phyloP scores from a whole-genome alignment of 1,139 yeast species.

The Debaryomyces singareniensis region DNA sequence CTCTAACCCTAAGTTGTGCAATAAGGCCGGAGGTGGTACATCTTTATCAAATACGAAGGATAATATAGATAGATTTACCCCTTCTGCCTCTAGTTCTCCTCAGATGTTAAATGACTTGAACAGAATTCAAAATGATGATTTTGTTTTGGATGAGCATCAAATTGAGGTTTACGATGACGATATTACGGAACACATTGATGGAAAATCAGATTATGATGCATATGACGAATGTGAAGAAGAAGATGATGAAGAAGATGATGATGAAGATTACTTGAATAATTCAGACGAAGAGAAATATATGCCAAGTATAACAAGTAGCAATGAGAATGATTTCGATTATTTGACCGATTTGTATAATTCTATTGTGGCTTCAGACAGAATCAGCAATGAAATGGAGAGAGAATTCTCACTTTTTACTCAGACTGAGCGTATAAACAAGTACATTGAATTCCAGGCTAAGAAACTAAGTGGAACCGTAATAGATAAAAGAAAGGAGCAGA shows the following conservation, averaged over 20 bases:
- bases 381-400: constrained; percentile 27
- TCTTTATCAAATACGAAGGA: constrained; percentile 7
- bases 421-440: constrained; percentile 26
- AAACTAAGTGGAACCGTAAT: constrained; percentile 27
- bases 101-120: constrained; percentile 33
- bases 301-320: constrained; percentile 4
- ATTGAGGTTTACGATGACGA: constrained; percentile 24
- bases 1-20: constrained; percentile 27
- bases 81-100: constrained; percentile 38
- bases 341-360: constrained; percentile 25
- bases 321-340: constrained; percentile 7
- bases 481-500: constrained; percentile 26
- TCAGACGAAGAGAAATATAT: not conserved
- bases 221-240: constrained; percentile 11
- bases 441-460: constrained; percentile 29
- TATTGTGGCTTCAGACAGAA: constrained; percentile 30
- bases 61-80: constrained; percentile 24
- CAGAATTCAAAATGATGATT: constrained; percentile 26
- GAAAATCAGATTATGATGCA: not conserved
- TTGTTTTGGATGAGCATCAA: constrained; percentile 30
- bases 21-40: constrained; percentile 25
- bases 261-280: constrained; percentile 11
- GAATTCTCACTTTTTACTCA: constrained; percentile 38
- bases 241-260: constrained; percentile 14
- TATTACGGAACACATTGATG: constrained; percentile 10